Evolutionary conservation across 2,329 filamentous ascomycete genomes (phyloP).

Genomic region (Aureobasidium sp.): DNA sequence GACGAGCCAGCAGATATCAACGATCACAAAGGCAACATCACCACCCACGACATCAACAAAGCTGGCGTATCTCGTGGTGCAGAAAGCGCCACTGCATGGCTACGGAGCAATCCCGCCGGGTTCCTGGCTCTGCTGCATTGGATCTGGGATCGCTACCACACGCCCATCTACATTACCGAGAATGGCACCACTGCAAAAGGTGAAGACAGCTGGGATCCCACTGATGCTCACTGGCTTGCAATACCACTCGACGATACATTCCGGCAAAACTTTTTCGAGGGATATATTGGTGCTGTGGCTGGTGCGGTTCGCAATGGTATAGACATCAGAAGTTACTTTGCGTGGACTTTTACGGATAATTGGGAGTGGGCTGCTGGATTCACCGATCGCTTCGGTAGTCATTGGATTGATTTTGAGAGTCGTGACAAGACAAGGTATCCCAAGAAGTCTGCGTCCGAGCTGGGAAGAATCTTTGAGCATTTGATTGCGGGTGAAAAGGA

Average conservation of each 20-base stretch:
- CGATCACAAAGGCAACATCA: slow-evolving; percentile 19
- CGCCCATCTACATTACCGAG: slow-evolving; percentile 82
- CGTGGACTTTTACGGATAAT: slow-evolving; percentile 78
- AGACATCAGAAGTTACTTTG: slow-evolving; percentile 72
- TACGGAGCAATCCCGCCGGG: slow-evolving; percentile 66
- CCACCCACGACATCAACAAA: slow-evolving; percentile 44
- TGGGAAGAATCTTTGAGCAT: slow-evolving; percentile 7
- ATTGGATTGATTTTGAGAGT: slow-evolving; percentile 37
- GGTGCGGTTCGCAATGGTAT: slow-evolving; percentile 68
- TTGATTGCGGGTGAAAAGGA: background rate
- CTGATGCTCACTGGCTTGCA: slow-evolving; percentile 40
- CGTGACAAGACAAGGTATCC: slow-evolving; percentile 33
- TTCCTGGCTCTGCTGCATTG: slow-evolving; percentile 72
- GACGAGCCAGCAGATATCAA: background rate
- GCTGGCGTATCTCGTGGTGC: slow-evolving; percentile 49
- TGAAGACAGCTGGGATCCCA: slow-evolving; percentile 61
- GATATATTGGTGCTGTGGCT: slow-evolving; percentile 70
- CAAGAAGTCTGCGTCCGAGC: slow-evolving; percentile 22
- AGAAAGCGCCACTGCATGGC: slow-evolving; percentile 76
- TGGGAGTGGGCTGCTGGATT: slow-evolving; percentile 40
- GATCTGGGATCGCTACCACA: slow-evolving; percentile 68
- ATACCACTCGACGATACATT: slow-evolving; percentile 60
- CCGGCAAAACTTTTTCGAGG: slow-evolving; percentile 69
- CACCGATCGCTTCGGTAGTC: slow-evolving; percentile 35
- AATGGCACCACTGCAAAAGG: slow-evolving; percentile 73